Base-by-base conservation (phyloP, 2,329 filamentous ascomycete genomes). In the Cercospora canescens region DNA sequence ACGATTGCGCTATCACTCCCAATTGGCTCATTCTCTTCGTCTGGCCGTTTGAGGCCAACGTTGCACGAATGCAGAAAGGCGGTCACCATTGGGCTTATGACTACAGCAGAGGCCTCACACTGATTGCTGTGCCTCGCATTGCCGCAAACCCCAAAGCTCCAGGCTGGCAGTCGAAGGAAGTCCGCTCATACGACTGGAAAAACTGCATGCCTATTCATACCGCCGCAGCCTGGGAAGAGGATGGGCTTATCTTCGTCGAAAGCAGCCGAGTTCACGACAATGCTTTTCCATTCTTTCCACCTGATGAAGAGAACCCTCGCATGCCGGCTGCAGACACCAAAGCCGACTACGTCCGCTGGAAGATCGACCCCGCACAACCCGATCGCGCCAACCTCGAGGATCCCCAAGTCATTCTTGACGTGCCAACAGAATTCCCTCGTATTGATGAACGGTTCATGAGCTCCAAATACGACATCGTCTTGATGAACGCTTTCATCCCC, bases 361-460 rank as follows among this genome's bases (percentile, higher is more conserved):
- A 75, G 30, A 73, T 83, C 37, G 79, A 83, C 69, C n/a, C n/a
- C n/a, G n/a, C n/a, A n/a, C n/a, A n/a, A n/a, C n/a, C n/a, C n/a
- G n/a, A n/a, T n/a, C n/a, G 77, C 77, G 4, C 69, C 67, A 1
- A 26, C 71, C 12, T 79, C 0, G 48, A 72, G 1, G 76, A 76
- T 37, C 77, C 78, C 1, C 24, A 66, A 6, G 68, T 78, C 0
- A 57, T 78, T 8, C 72, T 80, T 26, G 77, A 81, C 45, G 75
- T 78, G 32, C 80, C 80, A 3, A 75, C 77, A 30, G 81, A 83
- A 62, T 83, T 83, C 69, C 79, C 80, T 0, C 77, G 81, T 24
- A 76, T 83, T 18, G 82, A 84, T 60, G 82, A 83, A 63, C 77
- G 81, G 6, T 76, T 80, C 45, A 72, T 81, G 14, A 79, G 79